phyloP scores from a whole-genome alignment of 2,329 filamentous ascomycete species.

The Trichophyton schoenleinii region DNA sequence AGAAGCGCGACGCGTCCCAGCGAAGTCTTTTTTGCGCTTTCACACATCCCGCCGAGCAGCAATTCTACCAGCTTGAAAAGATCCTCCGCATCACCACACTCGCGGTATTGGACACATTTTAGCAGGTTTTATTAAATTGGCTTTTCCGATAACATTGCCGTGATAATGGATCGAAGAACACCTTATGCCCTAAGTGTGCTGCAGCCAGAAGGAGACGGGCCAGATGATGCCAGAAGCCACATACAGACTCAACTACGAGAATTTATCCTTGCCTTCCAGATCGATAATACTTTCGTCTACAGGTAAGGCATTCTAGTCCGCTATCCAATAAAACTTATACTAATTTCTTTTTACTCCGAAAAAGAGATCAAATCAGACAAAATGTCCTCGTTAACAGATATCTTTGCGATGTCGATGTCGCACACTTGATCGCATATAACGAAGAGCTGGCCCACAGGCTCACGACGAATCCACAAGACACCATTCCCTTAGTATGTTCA shows the following conservation, averaged over 20 bases:
- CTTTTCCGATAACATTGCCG: neutral
- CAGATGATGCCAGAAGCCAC: slow-evolving; percentile 56
- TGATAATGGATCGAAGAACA: slow-evolving; percentile 69
- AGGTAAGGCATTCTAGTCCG: slow-evolving; percentile 44
- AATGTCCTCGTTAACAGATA: slow-evolving; percentile 91
- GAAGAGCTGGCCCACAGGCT: slow-evolving; percentile 87
- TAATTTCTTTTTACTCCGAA: neutral
- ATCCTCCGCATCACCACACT: neutral
- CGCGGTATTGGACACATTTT: neutral
- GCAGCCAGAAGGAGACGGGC: slow-evolving; percentile 51
- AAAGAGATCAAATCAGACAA: slow-evolving; percentile 83
- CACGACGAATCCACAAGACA: slow-evolving; percentile 77
- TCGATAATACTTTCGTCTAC: slow-evolving; percentile 93
- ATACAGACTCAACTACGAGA: slow-evolving; percentile 70
- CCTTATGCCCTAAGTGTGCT: slow-evolving; percentile 77
- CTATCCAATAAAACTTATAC: neutral
- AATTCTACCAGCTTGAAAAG: neutral
- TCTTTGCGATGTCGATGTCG: slow-evolving; percentile 92
- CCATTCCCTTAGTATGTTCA: slow-evolving; percentile 69
- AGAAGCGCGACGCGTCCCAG: slow-evolving; percentile 21
- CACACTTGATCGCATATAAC: slow-evolving; percentile 89
- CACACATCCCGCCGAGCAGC: neutral
- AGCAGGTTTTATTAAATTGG: neutral
- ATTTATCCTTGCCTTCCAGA: slow-evolving; percentile 85
- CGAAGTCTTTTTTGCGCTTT: neutral